Evolutionary conservation across 1,139 yeast genomes (phyloP).

Genomic region (Blastobotrys persicus): DNA sequence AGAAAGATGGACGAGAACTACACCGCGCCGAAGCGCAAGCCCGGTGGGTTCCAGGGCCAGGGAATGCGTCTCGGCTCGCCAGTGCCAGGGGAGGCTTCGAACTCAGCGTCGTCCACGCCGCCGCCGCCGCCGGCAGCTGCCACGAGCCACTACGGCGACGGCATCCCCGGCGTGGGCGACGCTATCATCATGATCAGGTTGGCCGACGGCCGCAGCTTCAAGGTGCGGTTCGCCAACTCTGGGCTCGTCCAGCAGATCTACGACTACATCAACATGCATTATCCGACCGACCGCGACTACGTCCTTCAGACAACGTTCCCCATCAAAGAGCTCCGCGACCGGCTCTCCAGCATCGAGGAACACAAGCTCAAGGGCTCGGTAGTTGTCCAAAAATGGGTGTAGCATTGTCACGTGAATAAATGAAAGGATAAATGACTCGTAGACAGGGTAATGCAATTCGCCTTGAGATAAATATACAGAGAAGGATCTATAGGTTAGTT

Average conservation of each 20-base stretch:
- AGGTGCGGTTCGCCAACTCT: constrained; percentile 48
- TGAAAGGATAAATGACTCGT: too few species aligned
- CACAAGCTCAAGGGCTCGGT: constrained; percentile 83
- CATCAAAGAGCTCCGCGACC: constrained; percentile 64
- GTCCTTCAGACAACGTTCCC: constrained; percentile 83
- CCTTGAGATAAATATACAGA: not conserved
- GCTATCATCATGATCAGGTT: constrained; percentile 78
- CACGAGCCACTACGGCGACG: constrained; percentile 12
- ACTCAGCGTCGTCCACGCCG: constrained; percentile 18
- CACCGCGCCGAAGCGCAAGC: constrained; percentile 62
- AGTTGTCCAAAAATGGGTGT: constrained; percentile 58
- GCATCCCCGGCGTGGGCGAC: constrained; percentile 52
- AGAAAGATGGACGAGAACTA: constrained; percentile 81
- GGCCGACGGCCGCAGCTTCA: constrained; percentile 75
- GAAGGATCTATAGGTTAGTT: constrained; percentile 1
- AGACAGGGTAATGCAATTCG: too few species aligned
- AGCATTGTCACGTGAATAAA: constrained; percentile 1
- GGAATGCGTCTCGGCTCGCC: constrained; percentile 94
- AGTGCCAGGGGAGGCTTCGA: constrained; percentile 61
- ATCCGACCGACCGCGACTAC: constrained; percentile 53
- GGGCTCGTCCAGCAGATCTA: constrained; percentile 70
- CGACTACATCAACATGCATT: constrained; percentile 57
- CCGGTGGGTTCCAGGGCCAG: constrained; percentile 72
- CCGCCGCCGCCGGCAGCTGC: constrained; percentile 8
- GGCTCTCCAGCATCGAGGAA: constrained; percentile 56